Evolutionary conservation across 164 flowering plant species (phyloP), one percentile per base, ranked within the genome.

Genomic region (Berberis vulgaris): DNA sequence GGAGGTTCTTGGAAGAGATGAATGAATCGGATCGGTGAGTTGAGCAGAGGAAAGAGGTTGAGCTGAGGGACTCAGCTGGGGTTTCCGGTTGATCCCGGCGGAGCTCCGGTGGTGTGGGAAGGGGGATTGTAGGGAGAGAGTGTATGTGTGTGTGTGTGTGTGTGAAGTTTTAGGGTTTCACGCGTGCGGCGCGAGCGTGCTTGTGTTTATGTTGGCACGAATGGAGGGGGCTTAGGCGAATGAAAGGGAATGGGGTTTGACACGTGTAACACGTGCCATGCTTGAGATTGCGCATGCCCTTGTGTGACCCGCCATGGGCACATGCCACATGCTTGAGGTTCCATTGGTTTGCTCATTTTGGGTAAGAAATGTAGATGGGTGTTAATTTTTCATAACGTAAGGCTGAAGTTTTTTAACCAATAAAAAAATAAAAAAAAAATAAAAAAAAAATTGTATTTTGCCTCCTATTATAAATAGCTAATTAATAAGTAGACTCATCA

Each of bases 131-230:
- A 5, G 50, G 26, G 59, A 41, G 45, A 10, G 45, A 2, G 43
- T 13, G 66, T 26, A 26, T 26, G 26, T 26, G 26, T 26, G 26
- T 26, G 26, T 26, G 43, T 13, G 61, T 61, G 26, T 60, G 58
- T 52, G 46, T 57, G 26, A 73, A 57, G 52, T 43, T 54, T 50
- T 67, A 67, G 74, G 76, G 76, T 67, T 72, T 74, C 78, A 72
- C 78, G 74, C 73, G 78, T 62, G 78, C 65, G 77, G 55, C 67
- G 26, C 63, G 57, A 45, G 60, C 77, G 75, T 71, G 80, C 60
- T 57, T 55, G 69, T 12, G 75, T 69, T 42, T 67, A 49, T 63
- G 75, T 65, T 65, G 57, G 56, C 78, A 75, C 78, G 78, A 41
- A 69, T 60, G 70, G 57, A 26, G 26, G 57, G 67, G 56, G 60